Conservation (phyloP, 306 rosid genomes). For the Prunus dulcis region DNA sequence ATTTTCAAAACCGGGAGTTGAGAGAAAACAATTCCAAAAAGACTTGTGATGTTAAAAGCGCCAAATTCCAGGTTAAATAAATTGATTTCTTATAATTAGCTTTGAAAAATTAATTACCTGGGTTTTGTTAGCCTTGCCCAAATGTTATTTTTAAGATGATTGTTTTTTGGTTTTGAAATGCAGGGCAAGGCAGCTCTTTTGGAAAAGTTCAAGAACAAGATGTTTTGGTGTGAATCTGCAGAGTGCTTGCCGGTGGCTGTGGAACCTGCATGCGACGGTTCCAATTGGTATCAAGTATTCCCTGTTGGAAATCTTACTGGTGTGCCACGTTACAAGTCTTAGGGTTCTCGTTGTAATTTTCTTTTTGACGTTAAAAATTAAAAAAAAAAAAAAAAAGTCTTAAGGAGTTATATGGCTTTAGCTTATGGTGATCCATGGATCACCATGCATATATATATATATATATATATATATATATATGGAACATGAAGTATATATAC, state of each 20-base stretch:
- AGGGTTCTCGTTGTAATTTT: too few relatives aligned
- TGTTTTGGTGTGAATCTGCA: slow-evolving; percentile 38
- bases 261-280: not conserved
- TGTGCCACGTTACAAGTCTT: not conserved
- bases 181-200: slow-evolving; percentile 41
- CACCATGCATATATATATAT: too few relatives aligned
- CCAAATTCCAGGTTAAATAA: slow-evolving; percentile 43
- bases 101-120: too few relatives aligned
- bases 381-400: too few relatives aligned
- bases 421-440: too few relatives aligned
- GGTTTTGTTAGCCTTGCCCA: too few relatives aligned
- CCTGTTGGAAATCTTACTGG: not conserved
- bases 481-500: too few relatives aligned
- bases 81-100: too few relatives aligned
- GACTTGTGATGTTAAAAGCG: slow-evolving; percentile 39
- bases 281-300: not conserved
- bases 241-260: slow-evolving; percentile 15
- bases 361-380: too few relatives aligned
- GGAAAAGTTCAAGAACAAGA: slow-evolving; percentile 28
- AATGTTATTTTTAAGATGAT: not conserved
- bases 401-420: too few relatives aligned
- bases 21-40: slow-evolving; percentile 23
- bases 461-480: too few relatives aligned
- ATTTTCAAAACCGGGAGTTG: slow-evolving; percentile 40
- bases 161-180: not conserved